Evolutionary conservation across 2,329 filamentous ascomycete genomes (phyloP), one percentile per base, ranked within the genome.

Genomic region (Xylariaceae sp.): DNA sequence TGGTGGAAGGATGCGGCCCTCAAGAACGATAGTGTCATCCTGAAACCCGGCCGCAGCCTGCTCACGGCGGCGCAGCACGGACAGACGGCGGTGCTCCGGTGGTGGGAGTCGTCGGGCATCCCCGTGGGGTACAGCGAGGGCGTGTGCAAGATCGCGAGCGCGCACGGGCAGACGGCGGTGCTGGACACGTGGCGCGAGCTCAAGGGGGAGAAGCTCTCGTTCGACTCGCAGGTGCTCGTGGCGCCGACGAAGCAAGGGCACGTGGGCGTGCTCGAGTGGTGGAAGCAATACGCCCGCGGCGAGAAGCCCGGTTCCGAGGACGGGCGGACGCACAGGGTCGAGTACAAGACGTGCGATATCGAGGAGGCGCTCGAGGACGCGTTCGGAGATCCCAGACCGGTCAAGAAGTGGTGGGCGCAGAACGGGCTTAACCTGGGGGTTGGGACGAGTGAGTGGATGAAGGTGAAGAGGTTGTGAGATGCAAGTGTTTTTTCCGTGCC

Each of bases 301-400:
- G 68, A 73, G 53, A 64, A 76, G 21, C 67, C 67, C 1, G 72
- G 39, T 4, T 31, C 68, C 28, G n/a, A n/a, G n/a, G 73, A 73
- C 12, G 64, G 70, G 21, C 67, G 67, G 46, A 78, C 81, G 0
- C 72, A 89, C 51, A 74, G 77, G 36, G 88, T 96, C 17, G 88
- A 94, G 61, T 96, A 95, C 63, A 89, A 90, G 61, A 94, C 88
- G 1, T 95, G 88, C 61, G 88, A 94, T 61, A 92, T 97, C 45
- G 89, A 96, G 60, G 90, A 96, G 64, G 89, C 89, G 1, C 71
- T 96, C 27, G 89, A 96, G 59, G 89, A 95, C 59, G 86, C 87
- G 15, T 76, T 90, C 34, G 76, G 47, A 0, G 81, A 83, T 38
- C 83, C 88, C 46, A 78, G 81, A 48, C 74, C 75, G 26, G 86